phyloP scores from a whole-genome alignment of 305 asterid genomes.

The Vinca major region DNA sequence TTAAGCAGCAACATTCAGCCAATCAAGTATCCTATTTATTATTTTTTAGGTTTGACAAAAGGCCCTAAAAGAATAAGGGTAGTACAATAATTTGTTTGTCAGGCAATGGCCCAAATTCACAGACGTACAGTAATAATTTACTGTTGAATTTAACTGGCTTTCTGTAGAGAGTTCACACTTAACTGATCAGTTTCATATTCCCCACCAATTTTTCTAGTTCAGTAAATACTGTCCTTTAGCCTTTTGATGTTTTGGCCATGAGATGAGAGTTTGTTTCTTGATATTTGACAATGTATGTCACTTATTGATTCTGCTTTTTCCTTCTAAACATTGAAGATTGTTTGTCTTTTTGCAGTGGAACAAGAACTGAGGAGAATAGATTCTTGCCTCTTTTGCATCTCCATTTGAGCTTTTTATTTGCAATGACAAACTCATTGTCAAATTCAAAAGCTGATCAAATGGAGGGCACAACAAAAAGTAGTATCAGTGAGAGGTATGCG shows the following conservation, averaged over 20 bases:
- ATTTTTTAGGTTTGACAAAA: background rate
- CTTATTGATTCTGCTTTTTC: background rate
- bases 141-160: background rate
- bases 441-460: conserved; percentile 21
- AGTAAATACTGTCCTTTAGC: background rate
- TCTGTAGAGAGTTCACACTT: background rate
- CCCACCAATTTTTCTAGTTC: background rate
- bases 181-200: background rate
- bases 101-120: background rate
- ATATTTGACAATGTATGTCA: background rate
- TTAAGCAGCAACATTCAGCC: too few species aligned
- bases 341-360: conserved; percentile 25
- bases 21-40: too few species aligned
- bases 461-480: conserved; percentile 24
- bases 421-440: conserved; percentile 17
- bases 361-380: conserved; percentile 16
- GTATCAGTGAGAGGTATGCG: conserved; percentile 24
- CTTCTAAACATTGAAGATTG: conserved; percentile 3
- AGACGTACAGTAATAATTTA: background rate
- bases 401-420: conserved; percentile 13
- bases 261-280: background rate
- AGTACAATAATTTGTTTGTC: conserved; percentile 6
- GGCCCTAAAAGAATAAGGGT: background rate
- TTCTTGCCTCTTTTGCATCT: conserved; percentile 10
- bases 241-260: background rate